Percentiles rank a stretch among this genome's conserved stretches.
Conservation (phyloP, 148 eudicot genomes). For the Vaccinium darrowii region DNA sequence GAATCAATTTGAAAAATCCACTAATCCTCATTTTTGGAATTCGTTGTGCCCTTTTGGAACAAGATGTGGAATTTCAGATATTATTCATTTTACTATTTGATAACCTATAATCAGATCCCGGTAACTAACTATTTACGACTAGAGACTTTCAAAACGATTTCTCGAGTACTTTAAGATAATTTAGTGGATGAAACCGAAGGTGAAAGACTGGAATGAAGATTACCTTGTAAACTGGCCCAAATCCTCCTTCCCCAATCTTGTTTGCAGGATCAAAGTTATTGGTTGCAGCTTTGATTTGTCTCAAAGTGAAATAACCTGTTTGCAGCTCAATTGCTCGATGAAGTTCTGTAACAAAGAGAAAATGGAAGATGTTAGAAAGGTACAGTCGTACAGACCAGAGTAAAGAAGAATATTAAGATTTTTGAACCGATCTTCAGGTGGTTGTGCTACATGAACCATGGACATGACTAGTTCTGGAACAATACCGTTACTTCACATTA, state of each 20-base stretch:
- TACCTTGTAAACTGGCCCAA: slow-evolving; percentile 77
- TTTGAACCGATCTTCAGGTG: neutral
- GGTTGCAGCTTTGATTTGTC: slow-evolving; percentile 48
- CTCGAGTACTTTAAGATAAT: neutral
- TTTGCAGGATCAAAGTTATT: slow-evolving; percentile 47
- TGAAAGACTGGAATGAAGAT: neutral
- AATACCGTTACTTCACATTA: too few species aligned
- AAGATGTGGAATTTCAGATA: neutral
- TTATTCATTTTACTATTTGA: neutral
- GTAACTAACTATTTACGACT: neutral
- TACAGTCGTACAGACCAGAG: neutral
- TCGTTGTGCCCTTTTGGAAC: neutral
- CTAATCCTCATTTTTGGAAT: neutral
- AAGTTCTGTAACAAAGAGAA: slow-evolving; percentile 26
- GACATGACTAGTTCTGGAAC: neutral
- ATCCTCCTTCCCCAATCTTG: slow-evolving; percentile 73
- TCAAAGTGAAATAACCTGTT: slow-evolving; percentile 36
- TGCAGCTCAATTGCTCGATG: slow-evolving; percentile 33
- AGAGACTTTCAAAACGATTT: neutral
- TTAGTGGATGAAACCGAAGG: too few species aligned
- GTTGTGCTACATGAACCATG: too few species aligned
- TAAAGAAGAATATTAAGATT: neutral
- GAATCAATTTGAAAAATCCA: too few species aligned
- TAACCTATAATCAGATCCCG: neutral
- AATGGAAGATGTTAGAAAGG: neutral